Base-by-base conservation (phyloP, 1,284 basidiomycete species). In the Inonotus hispidus region DNA sequence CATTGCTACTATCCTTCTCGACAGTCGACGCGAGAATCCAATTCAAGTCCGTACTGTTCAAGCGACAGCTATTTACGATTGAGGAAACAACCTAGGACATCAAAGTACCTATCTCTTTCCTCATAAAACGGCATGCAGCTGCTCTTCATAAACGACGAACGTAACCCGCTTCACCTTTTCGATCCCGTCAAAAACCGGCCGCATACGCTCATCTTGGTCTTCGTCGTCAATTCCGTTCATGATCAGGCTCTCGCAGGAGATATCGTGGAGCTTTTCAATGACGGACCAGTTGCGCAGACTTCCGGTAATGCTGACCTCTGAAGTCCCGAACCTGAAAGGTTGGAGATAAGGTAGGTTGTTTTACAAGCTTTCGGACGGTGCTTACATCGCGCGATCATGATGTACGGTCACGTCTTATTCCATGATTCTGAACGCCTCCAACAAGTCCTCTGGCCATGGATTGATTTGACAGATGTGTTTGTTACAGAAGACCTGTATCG, bases 241-340 rank as follows among this genome's bases (percentile, higher is more conserved):
- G 14, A 78, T 35, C 2, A 78, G 66, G 1, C 74, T 75, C 0
- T 69, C 66, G 5, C 60, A 65, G 0, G 29, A 45, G 39, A 78
- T 76, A 0, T 68, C 70, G 53, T 71, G 71, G 0, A 75, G 64
- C 27, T 68, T 67, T 21, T 73, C 70, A 6, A 72, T 58, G 54
- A 69, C 65, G 1, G 68, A 66, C 74, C 74, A 76, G 1, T 60
- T 63, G 65, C 69, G 71, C 11, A 77, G 56, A 4, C 70, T 66
- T 10, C 74, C 74, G 1, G 61, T 67, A 16, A 66, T 58, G 43
- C 63, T 64, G 50, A 75, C 72, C 58, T 71, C 69, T 1, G 68
- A 70, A 1, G 70, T 64, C 10, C 75, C 76, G 10, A 67, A 60
- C 74, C 76, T 29, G 45, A 35, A 56, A 50, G 43, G n/a, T n/a